These are phyloP conservation scores for Apiospora aurea DNA, from an alignment of 2,329 filamentous ascomycete species.

Conservation along the genomic window DNA sequence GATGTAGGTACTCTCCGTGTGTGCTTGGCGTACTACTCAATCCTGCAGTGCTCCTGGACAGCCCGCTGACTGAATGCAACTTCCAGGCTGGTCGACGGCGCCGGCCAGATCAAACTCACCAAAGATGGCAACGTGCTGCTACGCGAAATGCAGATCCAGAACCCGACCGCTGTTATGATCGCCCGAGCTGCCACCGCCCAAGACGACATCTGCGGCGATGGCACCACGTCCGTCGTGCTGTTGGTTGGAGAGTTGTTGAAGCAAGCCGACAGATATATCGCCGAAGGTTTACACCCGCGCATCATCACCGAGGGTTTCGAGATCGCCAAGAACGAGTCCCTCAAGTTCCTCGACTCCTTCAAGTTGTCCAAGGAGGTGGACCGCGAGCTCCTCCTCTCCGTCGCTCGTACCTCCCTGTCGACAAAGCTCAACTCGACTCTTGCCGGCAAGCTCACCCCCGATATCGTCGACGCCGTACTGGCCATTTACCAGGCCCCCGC, in stretches of 20 bases:
- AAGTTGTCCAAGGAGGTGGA: constrained; percentile 90
- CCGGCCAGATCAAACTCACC: constrained; percentile 88
- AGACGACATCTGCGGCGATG: constrained; percentile 97
- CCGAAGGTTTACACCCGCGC: constrained; percentile 94
- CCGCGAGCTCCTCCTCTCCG: constrained; percentile 89
- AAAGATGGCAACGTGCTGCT: constrained; percentile 94
- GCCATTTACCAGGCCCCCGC: constrained; percentile 88
- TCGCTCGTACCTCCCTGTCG: constrained; percentile 91
- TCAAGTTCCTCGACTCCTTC: constrained; percentile 96
- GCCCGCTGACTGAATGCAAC: neutral
- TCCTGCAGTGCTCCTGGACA: neutral
- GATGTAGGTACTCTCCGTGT: constrained; percentile 67
- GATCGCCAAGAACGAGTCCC: constrained; percentile 89
- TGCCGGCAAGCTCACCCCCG: constrained; percentile 89
- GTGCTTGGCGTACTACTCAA: neutral
- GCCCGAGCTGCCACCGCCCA: constrained; percentile 90
- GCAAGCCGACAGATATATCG: constrained; percentile 95
- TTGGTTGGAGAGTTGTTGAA: constrained; percentile 96
- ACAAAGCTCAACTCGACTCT: constrained; percentile 93
- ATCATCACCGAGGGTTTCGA: constrained; percentile 98
- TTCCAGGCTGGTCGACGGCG: constrained; percentile 70
- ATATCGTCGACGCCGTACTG: constrained; percentile 95
- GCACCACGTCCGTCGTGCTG: constrained; percentile 94
- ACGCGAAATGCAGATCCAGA: constrained; percentile 92
- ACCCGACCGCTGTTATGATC: constrained; percentile 92